Evolutionary conservation across 2,329 filamentous ascomycete genomes (phyloP).

Genomic region (Fusarium sp.): DNA sequence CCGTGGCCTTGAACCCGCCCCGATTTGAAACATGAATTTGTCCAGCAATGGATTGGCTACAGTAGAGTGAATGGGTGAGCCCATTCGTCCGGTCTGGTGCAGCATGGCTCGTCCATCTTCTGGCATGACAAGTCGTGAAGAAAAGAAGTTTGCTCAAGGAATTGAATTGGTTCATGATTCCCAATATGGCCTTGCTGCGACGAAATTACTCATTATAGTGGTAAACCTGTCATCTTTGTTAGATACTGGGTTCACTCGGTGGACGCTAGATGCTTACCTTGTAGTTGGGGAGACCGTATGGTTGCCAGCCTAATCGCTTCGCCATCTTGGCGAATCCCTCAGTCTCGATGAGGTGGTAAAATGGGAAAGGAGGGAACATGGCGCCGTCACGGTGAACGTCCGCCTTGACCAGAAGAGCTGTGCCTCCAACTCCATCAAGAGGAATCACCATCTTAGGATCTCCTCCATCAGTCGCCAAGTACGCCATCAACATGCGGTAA

Average conservation of each 20-base stretch:
- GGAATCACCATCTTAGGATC: conserved; percentile 70
- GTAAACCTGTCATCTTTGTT: conserved; percentile 68
- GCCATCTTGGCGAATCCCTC: conserved; percentile 99
- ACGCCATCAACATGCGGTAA: conserved; percentile 89
- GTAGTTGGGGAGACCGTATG: conserved; percentile 93
- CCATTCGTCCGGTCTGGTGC: neutral
- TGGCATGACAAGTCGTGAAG: conserved; percentile 28
- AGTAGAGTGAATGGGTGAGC: conserved; percentile 1
- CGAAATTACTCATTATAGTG: conserved; percentile 81
- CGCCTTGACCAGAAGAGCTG: conserved; percentile 90
- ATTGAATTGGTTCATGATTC: conserved; percentile 16
- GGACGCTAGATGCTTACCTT: conserved; percentile 66
- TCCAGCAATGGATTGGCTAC: conserved; percentile 13
- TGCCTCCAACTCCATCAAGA: conserved; percentile 93
- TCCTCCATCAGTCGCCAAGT: conserved; percentile 68
- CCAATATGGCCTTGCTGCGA: neutral
- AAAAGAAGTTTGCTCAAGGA: conserved; percentile 12
- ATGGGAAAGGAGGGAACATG: conserved; percentile 97
- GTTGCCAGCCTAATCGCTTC: conserved; percentile 81
- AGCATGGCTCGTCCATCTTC: conserved; percentile 17
- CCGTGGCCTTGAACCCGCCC: conserved; percentile 38
- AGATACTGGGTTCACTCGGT: neutral
- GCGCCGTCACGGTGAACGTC: conserved; percentile 96
- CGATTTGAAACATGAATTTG: conserved; percentile 33
- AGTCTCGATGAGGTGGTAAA: conserved; percentile 97